phyloP scores from a whole-genome alignment of 2,329 filamentous ascomycete genomes.

The Raffaelea ambrosiae region DNA sequence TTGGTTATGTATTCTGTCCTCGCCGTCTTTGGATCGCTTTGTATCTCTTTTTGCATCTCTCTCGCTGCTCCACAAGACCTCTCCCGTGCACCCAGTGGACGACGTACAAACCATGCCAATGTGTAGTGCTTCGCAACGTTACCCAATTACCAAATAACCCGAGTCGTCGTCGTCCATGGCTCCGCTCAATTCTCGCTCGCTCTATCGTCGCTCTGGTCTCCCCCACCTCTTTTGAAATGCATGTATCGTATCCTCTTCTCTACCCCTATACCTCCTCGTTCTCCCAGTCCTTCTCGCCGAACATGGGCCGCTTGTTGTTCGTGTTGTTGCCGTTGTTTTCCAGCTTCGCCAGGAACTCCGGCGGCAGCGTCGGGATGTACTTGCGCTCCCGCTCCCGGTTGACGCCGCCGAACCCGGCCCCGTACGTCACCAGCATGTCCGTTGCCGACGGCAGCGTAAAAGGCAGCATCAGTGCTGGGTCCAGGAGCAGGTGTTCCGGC shows the following conservation, averaged over 20 bases:
- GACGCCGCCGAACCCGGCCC: conserved; percentile 85
- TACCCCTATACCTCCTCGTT: conserved; percentile 48
- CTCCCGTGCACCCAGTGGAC: no score
- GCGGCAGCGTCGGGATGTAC: conserved; percentile 91
- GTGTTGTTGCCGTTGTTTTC: conserved; percentile 47
- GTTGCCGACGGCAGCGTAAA: conserved; percentile 94
- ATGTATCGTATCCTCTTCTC: neutral
- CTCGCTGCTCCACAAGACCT: no score
- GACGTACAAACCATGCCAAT: no score
- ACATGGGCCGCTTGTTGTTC: conserved; percentile 42
- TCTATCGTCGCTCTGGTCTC: neutral
- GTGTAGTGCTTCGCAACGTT: no score
- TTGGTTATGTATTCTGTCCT: no score
- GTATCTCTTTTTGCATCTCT: no score
- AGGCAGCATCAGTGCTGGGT: conserved; percentile 85
- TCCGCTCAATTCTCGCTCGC: neutral
- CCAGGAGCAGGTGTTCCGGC: conserved; percentile 69
- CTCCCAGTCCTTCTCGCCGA: conserved; percentile 58
- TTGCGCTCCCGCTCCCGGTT: conserved; percentile 88
- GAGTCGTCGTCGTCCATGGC: no score
- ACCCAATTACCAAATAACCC: no score
- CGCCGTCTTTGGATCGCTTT: no score
- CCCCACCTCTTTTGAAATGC: no score
- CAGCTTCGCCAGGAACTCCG: conserved; percentile 84
- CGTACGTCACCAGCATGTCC: conserved; percentile 94